Conservation (phyloP, 2,329 filamentous ascomycete genomes). For the Beauveria asiatica region DNA sequence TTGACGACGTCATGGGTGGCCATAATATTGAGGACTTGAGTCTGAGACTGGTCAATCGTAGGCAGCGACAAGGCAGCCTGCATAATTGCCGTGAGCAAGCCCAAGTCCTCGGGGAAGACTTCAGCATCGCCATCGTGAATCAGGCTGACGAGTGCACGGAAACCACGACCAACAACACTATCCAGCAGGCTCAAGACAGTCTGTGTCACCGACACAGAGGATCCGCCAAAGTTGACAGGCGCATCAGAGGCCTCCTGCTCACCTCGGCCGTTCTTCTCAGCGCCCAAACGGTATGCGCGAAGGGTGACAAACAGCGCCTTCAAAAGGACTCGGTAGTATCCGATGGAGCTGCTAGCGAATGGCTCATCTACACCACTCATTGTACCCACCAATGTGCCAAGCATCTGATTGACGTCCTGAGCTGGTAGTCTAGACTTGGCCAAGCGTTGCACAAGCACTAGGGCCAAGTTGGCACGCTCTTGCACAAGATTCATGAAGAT, state of each 20-base stretch:
- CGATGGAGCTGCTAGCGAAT: constrained; percentile 41
- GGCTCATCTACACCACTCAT: constrained; percentile 47
- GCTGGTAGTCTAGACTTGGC: constrained; percentile 47
- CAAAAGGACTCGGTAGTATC: constrained; percentile 76
- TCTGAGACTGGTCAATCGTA: constrained; percentile 61
- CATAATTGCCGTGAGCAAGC: constrained; percentile 77
- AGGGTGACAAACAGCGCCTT: constrained; percentile 79
- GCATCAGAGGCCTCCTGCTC: constrained; percentile 19
- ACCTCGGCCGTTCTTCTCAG: not conserved
- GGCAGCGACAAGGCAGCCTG: constrained; percentile 77
- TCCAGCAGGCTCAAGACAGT: constrained; percentile 73
- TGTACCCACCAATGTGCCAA: constrained; percentile 42
- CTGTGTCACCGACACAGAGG: constrained; percentile 41
- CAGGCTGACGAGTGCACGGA: constrained; percentile 70
- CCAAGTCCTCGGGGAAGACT: constrained; percentile 68
- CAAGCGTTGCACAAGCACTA: constrained; percentile 74
- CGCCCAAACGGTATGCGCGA: constrained; percentile 47
- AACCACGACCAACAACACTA: constrained; percentile 69
- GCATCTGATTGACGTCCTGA: constrained; percentile 42
- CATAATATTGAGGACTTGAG: constrained; percentile 63
- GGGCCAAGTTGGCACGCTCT: constrained; percentile 68
- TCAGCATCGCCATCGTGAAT: constrained; percentile 65
- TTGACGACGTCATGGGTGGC: constrained; percentile 65
- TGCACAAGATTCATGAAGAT: constrained; percentile 76
- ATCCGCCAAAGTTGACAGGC: constrained; percentile 25